These are phyloP conservation scores for Penicillium lividum DNA, from an alignment of 495 filamentous ascomycete species.

Conservation along the genomic window DNA sequence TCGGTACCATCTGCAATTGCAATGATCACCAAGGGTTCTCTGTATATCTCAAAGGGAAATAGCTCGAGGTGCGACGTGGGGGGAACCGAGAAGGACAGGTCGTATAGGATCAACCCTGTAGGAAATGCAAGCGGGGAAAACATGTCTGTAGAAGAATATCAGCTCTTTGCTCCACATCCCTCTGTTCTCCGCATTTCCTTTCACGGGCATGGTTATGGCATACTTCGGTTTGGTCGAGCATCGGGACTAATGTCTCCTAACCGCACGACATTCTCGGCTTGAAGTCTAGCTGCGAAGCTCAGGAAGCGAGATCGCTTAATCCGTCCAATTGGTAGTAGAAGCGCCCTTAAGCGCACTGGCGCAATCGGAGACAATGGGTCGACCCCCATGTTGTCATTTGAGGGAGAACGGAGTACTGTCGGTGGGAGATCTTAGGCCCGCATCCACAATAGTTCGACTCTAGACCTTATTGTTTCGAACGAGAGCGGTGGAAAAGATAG, in stretches of 20 bases:
- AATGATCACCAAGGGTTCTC: conserved; percentile 77
- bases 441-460: conserved; percentile 30
- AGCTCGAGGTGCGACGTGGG: conserved; percentile 74
- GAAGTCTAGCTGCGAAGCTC: conserved; percentile 74
- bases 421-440: conserved; percentile 37
- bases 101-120: conserved; percentile 84
- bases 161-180: conserved; percentile 18
- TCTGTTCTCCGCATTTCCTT: neutral
- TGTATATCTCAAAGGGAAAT: conserved; percentile 81
- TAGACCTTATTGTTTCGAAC: neutral
- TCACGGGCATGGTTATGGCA: conserved; percentile 23
- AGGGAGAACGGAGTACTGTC: conserved; percentile 28
- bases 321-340: conserved; percentile 81
- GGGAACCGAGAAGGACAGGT: conserved; percentile 77
- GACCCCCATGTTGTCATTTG: conserved; percentile 69
- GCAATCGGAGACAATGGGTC: conserved; percentile 86
- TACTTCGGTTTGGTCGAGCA: conserved; percentile 84
- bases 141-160: conserved; percentile 65
- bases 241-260: conserved; percentile 91
- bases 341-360: conserved; percentile 81
- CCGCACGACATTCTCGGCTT: conserved; percentile 78
- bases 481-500: neutral
- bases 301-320: conserved; percentile 82
- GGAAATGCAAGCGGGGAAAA: conserved; percentile 94
- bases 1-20: conserved; percentile 74